Conservation (phyloP, 1,284 basidiomycete genomes). For the Ustilago curta region DNA sequence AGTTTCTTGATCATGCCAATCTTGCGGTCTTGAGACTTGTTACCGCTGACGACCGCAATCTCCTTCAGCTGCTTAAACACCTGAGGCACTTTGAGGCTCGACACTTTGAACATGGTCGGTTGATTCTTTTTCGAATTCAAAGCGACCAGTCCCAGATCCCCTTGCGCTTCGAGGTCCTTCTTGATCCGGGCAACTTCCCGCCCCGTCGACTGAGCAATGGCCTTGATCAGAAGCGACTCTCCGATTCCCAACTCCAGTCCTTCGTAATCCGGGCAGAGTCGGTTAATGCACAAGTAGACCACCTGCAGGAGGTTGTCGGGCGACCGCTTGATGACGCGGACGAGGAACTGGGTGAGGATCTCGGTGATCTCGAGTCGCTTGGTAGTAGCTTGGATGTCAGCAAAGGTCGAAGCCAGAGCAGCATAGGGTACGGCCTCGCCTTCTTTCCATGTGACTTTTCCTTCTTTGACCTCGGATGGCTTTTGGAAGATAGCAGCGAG, state of each 20-base stretch:
- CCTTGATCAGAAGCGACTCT: constrained; percentile 92
- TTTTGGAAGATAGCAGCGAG: constrained; percentile 58
- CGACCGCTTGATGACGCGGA: constrained; percentile 88
- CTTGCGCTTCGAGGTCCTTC: constrained; percentile 90
- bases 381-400: constrained; percentile 91
- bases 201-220: constrained; percentile 94
- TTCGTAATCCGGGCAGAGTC: constrained; percentile 94
- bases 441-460: constrained; percentile 78
- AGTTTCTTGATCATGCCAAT: constrained; percentile 95
- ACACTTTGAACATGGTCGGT: constrained; percentile 93
- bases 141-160: constrained; percentile 94
- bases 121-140: constrained; percentile 93
- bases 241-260: constrained; percentile 97
- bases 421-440: constrained; percentile 92
- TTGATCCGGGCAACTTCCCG: constrained; percentile 85
- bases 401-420: constrained; percentile 87
- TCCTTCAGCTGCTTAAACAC: constrained; percentile 72
- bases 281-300: constrained; percentile 96
- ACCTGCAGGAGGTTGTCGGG: constrained; percentile 82
- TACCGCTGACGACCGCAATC: constrained; percentile 79
- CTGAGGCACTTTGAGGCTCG: constrained; percentile 85
- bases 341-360: constrained; percentile 85
- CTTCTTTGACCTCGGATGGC: constrained; percentile 76
- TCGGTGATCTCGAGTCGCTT: constrained; percentile 94
- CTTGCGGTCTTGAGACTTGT: constrained; percentile 76